Base-by-base conservation (phyloP, 805 yeast genomes). In the Barnettozyma populi region DNA sequence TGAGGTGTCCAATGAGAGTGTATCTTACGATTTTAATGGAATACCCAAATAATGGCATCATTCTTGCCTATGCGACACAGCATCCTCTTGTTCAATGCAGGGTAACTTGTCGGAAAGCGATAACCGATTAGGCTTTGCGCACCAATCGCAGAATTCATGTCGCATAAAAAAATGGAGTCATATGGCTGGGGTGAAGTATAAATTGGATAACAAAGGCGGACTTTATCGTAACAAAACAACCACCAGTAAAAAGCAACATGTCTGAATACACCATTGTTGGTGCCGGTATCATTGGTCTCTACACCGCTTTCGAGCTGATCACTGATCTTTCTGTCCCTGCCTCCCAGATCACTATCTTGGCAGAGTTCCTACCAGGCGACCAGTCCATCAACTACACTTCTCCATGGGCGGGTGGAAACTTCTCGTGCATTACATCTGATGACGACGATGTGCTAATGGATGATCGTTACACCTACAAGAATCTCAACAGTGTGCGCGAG, bases 401-500 rank as follows among this genome's bases (percentile, higher is more conserved):
- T 0, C 95, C 95, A 0, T 84, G 84, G 77, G 95, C 95, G 0
- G 84, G 84, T 23, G 84, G 80, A 7, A 79, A 79, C 59, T 79
- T 78, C 57, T 74, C 81, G 3, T 70, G 77, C 51, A 82, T 84
- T 41, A 75, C 86, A 0, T 85, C 82, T 2, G 72, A 74, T 50
- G 86, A 81, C 53, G 63, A 63, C 2, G 70, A 66, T n/a, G 70
- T 77, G 0, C 56, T 82, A 44, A 60, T 59, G 4, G 80, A 69
- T 55, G 90, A 84, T 58, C 73, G 73, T 57, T 70, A 67, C 55
- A 81, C 89, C 2, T 85, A 80, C 60, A 59, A 68, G 20, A 71
- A 76, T 56, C 62, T 84, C 39, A 57, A 52, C 4, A 57, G 59
- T 37, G 52, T 84, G 23, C 78, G 74, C 54, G 49, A 50, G 14